Percentiles rank a stretch among this genome's conserved stretches.
Conservation (phyloP, 2,329 filamentous ascomycete species). For the Cercospora sesami region DNA sequence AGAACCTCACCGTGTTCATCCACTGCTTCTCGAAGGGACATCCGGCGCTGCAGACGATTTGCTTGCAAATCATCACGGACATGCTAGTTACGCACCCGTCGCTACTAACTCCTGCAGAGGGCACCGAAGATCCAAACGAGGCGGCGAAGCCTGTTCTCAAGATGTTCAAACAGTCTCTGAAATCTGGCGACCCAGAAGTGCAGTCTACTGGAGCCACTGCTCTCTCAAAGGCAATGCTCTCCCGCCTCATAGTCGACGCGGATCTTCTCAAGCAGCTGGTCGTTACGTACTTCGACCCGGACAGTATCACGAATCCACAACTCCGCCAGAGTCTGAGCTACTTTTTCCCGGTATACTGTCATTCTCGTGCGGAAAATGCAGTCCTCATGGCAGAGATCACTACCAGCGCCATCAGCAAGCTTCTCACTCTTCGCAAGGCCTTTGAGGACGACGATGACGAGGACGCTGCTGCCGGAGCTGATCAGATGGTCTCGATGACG, state of each 20-base stretch:
- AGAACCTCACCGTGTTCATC: conserved; percentile 89
- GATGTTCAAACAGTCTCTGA: conserved; percentile 80
- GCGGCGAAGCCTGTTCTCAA: conserved; percentile 69
- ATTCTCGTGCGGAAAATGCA: conserved; percentile 79
- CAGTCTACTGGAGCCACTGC: conserved; percentile 79
- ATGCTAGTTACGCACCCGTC: conserved; percentile 87
- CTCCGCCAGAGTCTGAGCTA: conserved; percentile 87
- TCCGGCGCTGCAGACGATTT: conserved; percentile 82
- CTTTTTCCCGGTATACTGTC: conserved; percentile 92
- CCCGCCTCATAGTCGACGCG: conserved; percentile 70
- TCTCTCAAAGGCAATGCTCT: conserved; percentile 81
- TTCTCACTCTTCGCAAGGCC: conserved; percentile 48
- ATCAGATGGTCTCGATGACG: conserved; percentile 67
- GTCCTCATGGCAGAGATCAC: conserved; percentile 74
- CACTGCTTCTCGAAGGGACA: conserved; percentile 96
- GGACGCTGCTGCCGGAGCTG: conserved; percentile 67
- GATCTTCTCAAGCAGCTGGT: conserved; percentile 79
- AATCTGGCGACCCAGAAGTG: conserved; percentile 69
- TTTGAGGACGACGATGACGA: conserved; percentile 52
- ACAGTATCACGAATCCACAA: conserved; percentile 74
- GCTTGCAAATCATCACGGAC: conserved; percentile 87
- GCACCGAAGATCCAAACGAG: conserved; percentile 33
- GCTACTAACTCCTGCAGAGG: conserved; percentile 58
- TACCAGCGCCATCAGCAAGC: conserved; percentile 70
- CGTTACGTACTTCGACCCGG: conserved; percentile 82